Percentiles rank a stretch among this genome's conserved stretches.
Evolutionary conservation across 441 rosid genomes (phyloP).

Genomic region (Pelargonium myrrhifolium): DNA sequence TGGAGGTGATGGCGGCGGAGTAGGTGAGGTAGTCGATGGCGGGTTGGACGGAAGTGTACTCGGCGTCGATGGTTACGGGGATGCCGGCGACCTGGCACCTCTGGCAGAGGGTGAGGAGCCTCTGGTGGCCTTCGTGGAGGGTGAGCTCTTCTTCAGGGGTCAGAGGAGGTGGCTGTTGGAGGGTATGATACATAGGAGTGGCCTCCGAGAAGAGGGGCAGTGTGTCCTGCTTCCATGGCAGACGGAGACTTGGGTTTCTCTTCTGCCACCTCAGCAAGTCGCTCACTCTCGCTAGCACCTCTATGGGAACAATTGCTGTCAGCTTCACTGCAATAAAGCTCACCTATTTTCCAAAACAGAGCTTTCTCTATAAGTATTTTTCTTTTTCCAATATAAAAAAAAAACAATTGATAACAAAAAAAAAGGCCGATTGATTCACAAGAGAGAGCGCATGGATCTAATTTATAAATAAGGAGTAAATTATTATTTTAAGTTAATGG

Average conservation of each 20-base stretch:
- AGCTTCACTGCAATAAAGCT: constrained; percentile 58
- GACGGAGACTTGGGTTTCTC: constrained; percentile 43
- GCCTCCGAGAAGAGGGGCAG: constrained; percentile 57
- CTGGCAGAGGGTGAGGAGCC: constrained; percentile 40
- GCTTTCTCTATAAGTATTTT: background rate
- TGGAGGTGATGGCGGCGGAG: constrained; percentile 43
- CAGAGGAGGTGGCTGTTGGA: constrained; percentile 43
- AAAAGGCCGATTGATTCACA: no score
- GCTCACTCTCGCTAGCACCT: constrained; percentile 43
- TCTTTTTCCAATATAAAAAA: no score
- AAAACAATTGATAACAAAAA: no score
- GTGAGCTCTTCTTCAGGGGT: constrained; percentile 47
- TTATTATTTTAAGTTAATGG: background rate
- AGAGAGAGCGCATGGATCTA: no score
- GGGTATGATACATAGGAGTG: constrained; percentile 70
- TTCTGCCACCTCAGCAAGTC: constrained; percentile 74
- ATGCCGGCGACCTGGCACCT: constrained; percentile 43
- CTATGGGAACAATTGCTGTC: constrained; percentile 60
- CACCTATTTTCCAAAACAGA: constrained; percentile 64
- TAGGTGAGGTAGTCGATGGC: constrained; percentile 76
- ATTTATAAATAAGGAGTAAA: no score
- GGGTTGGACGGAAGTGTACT: constrained; percentile 67
- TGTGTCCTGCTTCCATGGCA: constrained; percentile 58
- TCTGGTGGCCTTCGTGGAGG: constrained; percentile 40
- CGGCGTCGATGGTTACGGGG: constrained; percentile 61